Evolutionary conservation across 192 early-diverging fungal genomes (phyloP).

Genomic region (Chytriomyces hyalinus): DNA sequence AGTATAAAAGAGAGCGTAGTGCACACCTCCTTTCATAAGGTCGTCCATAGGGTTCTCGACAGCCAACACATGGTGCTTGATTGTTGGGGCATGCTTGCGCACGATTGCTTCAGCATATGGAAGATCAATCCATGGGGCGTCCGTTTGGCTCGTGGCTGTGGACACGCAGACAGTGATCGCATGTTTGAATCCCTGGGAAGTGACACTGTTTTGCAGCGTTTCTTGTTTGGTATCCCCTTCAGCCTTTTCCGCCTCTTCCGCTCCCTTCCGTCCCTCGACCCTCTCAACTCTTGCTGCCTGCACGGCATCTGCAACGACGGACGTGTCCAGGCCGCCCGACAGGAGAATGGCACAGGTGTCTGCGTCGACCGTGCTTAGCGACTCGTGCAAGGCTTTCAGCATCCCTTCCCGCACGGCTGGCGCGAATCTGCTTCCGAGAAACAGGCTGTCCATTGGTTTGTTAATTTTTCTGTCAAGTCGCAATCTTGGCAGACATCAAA

Average conservation of each 20-base stretch:
- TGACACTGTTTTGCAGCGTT: neutral
- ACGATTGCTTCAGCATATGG: conserved; percentile 60
- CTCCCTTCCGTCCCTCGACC: neutral
- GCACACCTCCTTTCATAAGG: neutral
- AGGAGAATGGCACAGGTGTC: conserved; percentile 9
- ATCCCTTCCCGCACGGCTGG: conserved; percentile 15
- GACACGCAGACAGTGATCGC: conserved; percentile 56
- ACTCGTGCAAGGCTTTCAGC: neutral
- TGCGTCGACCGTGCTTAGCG: neutral
- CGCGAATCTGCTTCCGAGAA: neutral
- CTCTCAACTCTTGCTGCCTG: neutral
- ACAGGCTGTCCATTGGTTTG: neutral
- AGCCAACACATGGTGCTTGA: conserved; percentile 55
- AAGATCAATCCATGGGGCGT: conserved; percentile 56
- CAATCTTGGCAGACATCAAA: too few species aligned
- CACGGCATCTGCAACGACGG: conserved; percentile 61
- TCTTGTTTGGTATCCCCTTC: neutral
- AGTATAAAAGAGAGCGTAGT: neutral
- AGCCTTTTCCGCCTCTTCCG: neutral
- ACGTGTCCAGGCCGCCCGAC: conserved; percentile 73
- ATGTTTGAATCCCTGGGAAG: conserved; percentile 42
- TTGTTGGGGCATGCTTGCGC: conserved; percentile 44
- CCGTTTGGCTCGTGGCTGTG: conserved; percentile 21
- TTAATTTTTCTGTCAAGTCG: too few species aligned
- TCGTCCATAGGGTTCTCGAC: conserved; percentile 43